phyloP scores from a whole-genome alignment of 2,329 filamentous ascomycete species.

The Daldinia sp. region DNA sequence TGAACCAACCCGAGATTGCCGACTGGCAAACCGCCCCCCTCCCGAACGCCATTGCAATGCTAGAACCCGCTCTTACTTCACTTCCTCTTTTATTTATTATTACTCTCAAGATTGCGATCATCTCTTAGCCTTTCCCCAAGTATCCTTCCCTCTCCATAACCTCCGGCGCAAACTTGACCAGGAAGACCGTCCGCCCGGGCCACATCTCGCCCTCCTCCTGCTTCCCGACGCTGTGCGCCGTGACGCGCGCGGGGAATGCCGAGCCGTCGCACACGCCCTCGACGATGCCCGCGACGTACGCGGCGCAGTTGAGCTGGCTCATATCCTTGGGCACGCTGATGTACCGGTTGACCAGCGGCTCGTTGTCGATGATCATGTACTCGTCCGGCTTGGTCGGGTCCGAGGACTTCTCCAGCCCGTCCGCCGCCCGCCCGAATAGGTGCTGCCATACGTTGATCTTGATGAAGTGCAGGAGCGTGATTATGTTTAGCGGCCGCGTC shows the following conservation, averaged over 20 bases:
- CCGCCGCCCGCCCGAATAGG: conserved; percentile 90
- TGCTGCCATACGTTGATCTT: conserved; percentile 92
- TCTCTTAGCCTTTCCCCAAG: conserved; percentile 68
- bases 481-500: conserved; percentile 85
- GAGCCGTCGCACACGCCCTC: conserved; percentile 96
- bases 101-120: not conserved
- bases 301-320: conserved; percentile 95
- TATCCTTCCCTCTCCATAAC: conserved; percentile 93
- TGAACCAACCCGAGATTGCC: not conserved
- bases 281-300: conserved; percentile 93
- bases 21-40: not conserved
- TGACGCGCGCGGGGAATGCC: conserved; percentile 88
- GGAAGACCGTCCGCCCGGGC: conserved; percentile 95
- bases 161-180: conserved; percentile 91
- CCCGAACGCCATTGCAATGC: conserved; percentile 46
- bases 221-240: conserved; percentile 81
- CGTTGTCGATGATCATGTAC: conserved; percentile 99
- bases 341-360: conserved; percentile 94
- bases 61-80: conserved; percentile 18
- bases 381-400: conserved; percentile 87
- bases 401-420: conserved; percentile 89
- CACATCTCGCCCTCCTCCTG: conserved; percentile 78
- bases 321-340: conserved; percentile 95
- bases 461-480: conserved; percentile 93
- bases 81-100: conserved; percentile 1